phyloP scores from a whole-genome alignment of 306 rosid genomes.

The Cicer pinnatifidum region DNA sequence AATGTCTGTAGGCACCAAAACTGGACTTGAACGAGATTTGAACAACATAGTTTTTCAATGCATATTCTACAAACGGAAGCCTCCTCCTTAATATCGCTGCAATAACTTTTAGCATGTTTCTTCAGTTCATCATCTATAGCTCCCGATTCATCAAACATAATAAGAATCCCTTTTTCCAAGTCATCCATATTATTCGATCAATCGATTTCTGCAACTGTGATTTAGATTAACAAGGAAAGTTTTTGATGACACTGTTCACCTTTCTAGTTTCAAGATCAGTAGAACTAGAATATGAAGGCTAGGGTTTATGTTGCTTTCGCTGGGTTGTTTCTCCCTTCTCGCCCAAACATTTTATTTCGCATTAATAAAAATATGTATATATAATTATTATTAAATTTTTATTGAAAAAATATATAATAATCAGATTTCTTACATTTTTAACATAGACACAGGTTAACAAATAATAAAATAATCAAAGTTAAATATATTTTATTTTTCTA shows the following conservation, averaged over 20 bases:
- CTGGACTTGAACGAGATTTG: slow-evolving; percentile 78
- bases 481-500: too few relatives aligned
- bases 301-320: slow-evolving; percentile 30
- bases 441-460: too few relatives aligned
- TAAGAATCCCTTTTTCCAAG: slow-evolving; percentile 82
- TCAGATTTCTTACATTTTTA: too few relatives aligned
- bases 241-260: not conserved
- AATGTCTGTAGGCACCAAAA: slow-evolving; percentile 95
- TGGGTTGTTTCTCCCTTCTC: not conserved
- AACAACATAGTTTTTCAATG: slow-evolving; percentile 69
- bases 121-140: slow-evolving; percentile 66
- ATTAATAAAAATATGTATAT: too few relatives aligned
- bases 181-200: slow-evolving; percentile 67
- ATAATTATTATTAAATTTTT: too few relatives aligned
- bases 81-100: slow-evolving; percentile 71
- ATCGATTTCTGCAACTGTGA: not conserved
- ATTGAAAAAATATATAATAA: too few relatives aligned
- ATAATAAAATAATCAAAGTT: too few relatives aligned
- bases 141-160: slow-evolving; percentile 84
- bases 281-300: slow-evolving; percentile 22
- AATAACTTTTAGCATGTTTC: slow-evolving; percentile 66
- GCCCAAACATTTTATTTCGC: too few relatives aligned
- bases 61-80: slow-evolving; percentile 72
- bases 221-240: not conserved
- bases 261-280: not conserved